Evolutionary conservation across 352 stramenopile species (phyloP), one percentile per base, ranked within the genome.

Genomic region (Globisporangium parvum): DNA sequence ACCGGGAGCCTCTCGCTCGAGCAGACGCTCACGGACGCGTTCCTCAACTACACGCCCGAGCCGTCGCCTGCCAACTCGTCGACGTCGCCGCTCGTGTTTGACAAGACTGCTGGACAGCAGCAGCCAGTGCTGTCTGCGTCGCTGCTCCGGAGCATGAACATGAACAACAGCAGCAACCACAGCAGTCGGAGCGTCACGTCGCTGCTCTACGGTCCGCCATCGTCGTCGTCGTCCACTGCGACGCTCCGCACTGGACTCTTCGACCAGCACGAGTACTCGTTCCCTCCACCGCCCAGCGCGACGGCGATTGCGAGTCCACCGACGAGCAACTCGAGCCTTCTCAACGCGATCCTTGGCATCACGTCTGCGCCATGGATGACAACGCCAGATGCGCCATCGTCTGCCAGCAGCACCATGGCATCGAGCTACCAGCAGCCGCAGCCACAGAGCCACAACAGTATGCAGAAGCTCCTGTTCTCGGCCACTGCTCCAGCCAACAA

Each of bases 1-100:
- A 62, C 49, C 0, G 57, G 55, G n/a, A 61, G 47, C 37, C 23
- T 60, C 35, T 60, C 55, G 55, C 47, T 60, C 24, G 47, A 50
- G 53, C 53, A 59, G 39, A 60, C 53, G 35, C 53, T 73, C 37
- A 70, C 65, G 47, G 66, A 73, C 42, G 59, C 57, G 6, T 73
- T 73, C 28, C 52, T 65, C 9, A 63, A 56, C 33, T 65, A 65
- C 54, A 53, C 59, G 5, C 66, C 66, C 1, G 52, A 63, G 14
- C 6, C 58, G 24, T 68, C 60, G 10, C 60, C 56, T 4, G 47
- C 47, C 15, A 18, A 10, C 5, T 47, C 59, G 6, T 41, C 52
- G 11, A 33, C 47, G 2, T 49, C 48, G 5, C 12, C 39, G 39
- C 39, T 44, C 14, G 1, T 44, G 39, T 44, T 61, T 28, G 44